phyloP scores from a whole-genome alignment of 2,329 filamentous ascomycete genomes.

The Colletotrichum zoysiae region DNA sequence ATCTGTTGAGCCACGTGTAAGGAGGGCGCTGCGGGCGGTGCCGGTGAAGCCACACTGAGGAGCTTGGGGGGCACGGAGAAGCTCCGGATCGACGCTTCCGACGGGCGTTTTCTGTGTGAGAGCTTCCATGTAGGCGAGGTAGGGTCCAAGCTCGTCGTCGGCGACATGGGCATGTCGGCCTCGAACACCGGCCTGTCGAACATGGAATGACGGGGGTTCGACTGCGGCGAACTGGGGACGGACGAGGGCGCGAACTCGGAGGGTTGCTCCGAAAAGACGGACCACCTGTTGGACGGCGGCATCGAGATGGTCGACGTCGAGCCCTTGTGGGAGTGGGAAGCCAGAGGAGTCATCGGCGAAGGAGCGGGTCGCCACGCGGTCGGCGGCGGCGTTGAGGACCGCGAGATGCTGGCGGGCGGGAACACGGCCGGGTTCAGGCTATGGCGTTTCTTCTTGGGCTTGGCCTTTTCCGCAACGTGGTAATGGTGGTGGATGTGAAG shows the following conservation, averaged over 20 bases:
- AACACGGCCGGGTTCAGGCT: constrained; percentile 72
- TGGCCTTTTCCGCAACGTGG: constrained; percentile 75
- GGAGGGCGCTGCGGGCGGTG: constrained; percentile 43
- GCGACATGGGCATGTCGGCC: constrained; percentile 82
- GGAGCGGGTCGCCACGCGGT: constrained; percentile 54
- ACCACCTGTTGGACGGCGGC: constrained; percentile 70
- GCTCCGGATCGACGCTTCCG: constrained; percentile 61
- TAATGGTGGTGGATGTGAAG: constrained; percentile 97
- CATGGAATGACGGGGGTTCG: constrained; percentile 78
- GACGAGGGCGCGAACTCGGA: constrained; percentile 79
- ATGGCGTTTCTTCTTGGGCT: constrained; percentile 78
- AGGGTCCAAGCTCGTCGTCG: constrained; percentile 80
- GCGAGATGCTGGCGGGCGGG: constrained; percentile 61
- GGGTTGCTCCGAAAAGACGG: constrained; percentile 69
- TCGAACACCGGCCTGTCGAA: constrained; percentile 80
- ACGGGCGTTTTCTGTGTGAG: constrained; percentile 66
- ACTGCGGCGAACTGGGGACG: constrained; percentile 83
- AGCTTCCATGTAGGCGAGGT: constrained; percentile 70
- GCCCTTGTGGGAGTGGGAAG: constrained; percentile 61
- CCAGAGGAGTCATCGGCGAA: constrained; percentile 55
- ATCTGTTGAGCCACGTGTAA: constrained; percentile 43
- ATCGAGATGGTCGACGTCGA: constrained; percentile 62
- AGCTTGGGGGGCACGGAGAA: constrained; percentile 45
- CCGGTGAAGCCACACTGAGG: constrained; percentile 39
- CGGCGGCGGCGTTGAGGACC: constrained; percentile 57